A percentile compares a stretch with the other conserved stretches of the same genome.
These are phyloP conservation scores for Pisolithus sp. DNA, from an alignment of 768 basidiomycete species.

Conservation along the genomic window DNA sequence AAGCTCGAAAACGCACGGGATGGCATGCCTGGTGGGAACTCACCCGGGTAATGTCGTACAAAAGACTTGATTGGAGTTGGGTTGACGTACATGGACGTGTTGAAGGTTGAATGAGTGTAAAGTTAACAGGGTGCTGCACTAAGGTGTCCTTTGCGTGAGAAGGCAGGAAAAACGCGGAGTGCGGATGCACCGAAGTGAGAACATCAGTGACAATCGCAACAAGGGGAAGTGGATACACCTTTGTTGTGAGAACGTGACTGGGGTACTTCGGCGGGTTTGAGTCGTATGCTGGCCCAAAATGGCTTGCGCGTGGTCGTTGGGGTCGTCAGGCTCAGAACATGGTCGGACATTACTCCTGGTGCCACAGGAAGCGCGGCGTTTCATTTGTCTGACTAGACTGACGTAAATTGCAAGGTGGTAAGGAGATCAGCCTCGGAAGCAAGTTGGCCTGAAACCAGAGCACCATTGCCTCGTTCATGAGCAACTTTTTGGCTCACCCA, in stretches of 20 bases:
- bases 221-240: conserved; percentile 12
- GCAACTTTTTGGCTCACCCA: too few species aligned
- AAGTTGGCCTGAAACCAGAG: too few species aligned
- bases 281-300: conserved; percentile 6
- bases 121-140: conserved; percentile 14
- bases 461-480: too few species aligned
- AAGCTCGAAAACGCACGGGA: conserved; percentile 17
- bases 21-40: conserved; percentile 28
- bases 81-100: conserved; percentile 28
- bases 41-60: conserved; percentile 29
- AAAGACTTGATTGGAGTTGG: conserved; percentile 21
- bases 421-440: too few species aligned
- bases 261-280: conserved; percentile 9
- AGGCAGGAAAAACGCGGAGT: conserved; percentile 29
- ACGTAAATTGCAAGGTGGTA: too few species aligned
- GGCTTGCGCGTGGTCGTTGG: conserved; percentile 13
- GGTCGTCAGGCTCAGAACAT: too few species aligned
- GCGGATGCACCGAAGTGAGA: conserved; percentile 21
- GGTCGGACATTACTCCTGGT: too few species aligned
- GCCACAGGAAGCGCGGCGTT: too few species aligned
- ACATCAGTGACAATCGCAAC: conserved; percentile 18
- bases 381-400: too few species aligned
- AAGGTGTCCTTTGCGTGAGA: conserved; percentile 26
- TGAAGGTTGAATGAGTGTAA: conserved; percentile 13
- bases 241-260: conserved; percentile 15